A percentile compares a stretch with the other conserved stretches of the same genome.
Evolutionary conservation across 257 asterid genomes (phyloP).

Genomic region (Przewalskia tangutica): DNA sequence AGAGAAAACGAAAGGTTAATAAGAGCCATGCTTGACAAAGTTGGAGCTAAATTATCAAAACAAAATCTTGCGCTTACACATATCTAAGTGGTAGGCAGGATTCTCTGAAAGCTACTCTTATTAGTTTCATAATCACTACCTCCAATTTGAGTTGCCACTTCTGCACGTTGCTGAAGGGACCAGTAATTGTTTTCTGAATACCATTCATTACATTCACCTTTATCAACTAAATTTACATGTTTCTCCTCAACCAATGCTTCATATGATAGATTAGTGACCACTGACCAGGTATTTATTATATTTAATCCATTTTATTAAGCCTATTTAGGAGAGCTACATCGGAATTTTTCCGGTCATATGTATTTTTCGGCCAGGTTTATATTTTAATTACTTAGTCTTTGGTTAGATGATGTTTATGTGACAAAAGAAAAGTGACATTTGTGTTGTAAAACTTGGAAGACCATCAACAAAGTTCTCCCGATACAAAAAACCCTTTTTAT

Average conservation of each 20-base stretch:
- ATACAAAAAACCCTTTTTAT: no score
- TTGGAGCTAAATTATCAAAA: neutral
- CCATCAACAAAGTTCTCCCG: no score
- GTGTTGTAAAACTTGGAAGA: no score
- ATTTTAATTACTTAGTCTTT: no score
- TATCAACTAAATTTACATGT: neutral
- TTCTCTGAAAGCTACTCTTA: neutral
- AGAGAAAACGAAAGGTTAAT: neutral
- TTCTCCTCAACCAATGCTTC: neutral
- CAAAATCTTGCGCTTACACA: neutral
- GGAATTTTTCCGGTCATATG: no score
- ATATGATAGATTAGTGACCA: neutral
- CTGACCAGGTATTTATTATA: no score
- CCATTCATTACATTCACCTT: neutral
- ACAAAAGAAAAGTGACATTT: no score
- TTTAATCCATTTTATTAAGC: no score
- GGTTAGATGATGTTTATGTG: no score
- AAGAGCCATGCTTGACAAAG: neutral
- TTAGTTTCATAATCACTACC: neutral
- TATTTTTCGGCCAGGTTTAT: no score
- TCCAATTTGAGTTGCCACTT: neutral
- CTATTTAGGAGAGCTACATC: no score
- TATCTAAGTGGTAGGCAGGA: slow-evolving; percentile 3
- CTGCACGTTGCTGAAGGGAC: neutral
- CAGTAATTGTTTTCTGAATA: neutral